These are phyloP conservation scores for Orychophragmus violaceus DNA, from an alignment of 345 rosid species.

Conservation along the genomic window DNA sequence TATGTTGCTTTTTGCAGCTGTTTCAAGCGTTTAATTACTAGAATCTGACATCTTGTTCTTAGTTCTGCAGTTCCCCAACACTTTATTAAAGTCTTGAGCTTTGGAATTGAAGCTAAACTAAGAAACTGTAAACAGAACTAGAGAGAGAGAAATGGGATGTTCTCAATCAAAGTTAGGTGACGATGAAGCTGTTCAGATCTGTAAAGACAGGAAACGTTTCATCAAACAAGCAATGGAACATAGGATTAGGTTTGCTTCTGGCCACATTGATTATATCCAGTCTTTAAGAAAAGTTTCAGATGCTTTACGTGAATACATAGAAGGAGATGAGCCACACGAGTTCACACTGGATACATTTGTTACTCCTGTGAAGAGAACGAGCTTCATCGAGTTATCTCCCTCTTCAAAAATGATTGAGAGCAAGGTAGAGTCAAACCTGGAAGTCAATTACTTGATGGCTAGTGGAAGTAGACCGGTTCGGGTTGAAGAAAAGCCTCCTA, in stretches of 20 bases:
- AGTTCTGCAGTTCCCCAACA: conserved; percentile 14
- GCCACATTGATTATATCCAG: conserved; percentile 68
- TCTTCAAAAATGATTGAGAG: conserved; percentile 37
- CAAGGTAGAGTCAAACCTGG: conserved; percentile 36
- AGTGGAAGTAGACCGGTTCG: conserved; percentile 58
- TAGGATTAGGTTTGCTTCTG: conserved; percentile 55
- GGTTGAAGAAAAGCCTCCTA: conserved; percentile 77
- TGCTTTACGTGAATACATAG: conserved; percentile 67
- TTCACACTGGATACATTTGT: conserved; percentile 52
- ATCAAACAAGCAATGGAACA: conserved; percentile 81
- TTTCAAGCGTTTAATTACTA: background rate
- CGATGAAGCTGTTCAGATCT: conserved; percentile 82
- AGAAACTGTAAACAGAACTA: conserved; percentile 12
- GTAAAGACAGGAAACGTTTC: conserved; percentile 76
- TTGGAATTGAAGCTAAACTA: conserved; percentile 25
- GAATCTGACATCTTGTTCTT: background rate
- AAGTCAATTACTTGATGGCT: conserved; percentile 53
- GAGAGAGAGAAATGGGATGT: conserved; percentile 69
- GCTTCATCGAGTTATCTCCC: conserved; percentile 49
- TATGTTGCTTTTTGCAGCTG: background rate
- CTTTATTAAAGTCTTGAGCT: background rate
- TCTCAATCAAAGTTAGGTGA: conserved; percentile 72
- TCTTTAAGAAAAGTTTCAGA: conserved; percentile 68
- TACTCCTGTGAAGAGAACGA: conserved; percentile 50
- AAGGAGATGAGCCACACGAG: conserved; percentile 43